A percentile compares a stretch with the other conserved stretches of the same genome.
These are phyloP conservation scores for Pyrenula aspistea DNA, from an alignment of 495 filamentous ascomycete species.

Conservation along the genomic window DNA sequence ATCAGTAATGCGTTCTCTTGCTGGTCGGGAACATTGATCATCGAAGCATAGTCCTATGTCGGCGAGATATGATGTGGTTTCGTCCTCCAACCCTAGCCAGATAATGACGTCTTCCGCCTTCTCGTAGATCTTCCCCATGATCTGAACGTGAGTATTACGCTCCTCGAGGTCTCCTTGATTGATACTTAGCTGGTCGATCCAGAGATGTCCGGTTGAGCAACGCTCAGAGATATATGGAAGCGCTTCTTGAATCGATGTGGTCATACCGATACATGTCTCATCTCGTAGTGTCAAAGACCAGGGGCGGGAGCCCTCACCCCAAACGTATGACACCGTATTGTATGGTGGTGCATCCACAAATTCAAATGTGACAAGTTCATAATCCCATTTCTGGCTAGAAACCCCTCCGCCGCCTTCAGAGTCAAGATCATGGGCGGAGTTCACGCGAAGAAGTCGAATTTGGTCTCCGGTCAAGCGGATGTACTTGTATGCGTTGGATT, in stretches of 20 bases:
- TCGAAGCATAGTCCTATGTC: not conserved
- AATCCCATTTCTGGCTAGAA: not conserved
- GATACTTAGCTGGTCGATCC: slow-evolving; percentile 1
- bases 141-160: slow-evolving; percentile 2
- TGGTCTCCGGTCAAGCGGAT: not conserved
- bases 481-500: not conserved
- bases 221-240: not conserved
- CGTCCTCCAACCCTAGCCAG: slow-evolving; percentile 10
- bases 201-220: not conserved
- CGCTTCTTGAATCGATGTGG: not conserved
- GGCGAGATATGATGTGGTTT: not conserved
- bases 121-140: slow-evolving; percentile 12
- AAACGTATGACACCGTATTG: not conserved
- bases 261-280: not conserved
- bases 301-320: not conserved
- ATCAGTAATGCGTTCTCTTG: no score
- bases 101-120: slow-evolving; percentile 8
- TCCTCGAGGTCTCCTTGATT: slow-evolving; percentile 1
- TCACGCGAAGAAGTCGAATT: not conserved
- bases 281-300: not conserved
- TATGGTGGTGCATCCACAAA: not conserved
- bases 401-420: not conserved
- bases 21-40: not conserved
- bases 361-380: not conserved
- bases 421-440: not conserved